phyloP scores from a whole-genome alignment of 768 basidiomycete genomes.

The Calocybe cyanea region DNA sequence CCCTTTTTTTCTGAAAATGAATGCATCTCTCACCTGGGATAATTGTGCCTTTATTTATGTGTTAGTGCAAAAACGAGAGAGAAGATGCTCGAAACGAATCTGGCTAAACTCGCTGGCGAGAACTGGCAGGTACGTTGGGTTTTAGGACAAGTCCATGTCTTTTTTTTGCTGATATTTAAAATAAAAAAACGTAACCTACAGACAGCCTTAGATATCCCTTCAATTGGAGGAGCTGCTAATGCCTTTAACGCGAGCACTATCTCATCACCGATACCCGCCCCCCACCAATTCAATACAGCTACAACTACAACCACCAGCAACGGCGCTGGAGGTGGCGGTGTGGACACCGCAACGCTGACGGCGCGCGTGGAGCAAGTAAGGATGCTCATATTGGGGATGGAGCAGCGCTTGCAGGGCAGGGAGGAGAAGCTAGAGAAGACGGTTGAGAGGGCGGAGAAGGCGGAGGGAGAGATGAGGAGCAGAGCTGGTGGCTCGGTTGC shows the following conservation, averaged over 20 bases:
- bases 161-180: too few species aligned
- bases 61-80: conserved; percentile 62
- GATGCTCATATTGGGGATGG: conserved; percentile 20
- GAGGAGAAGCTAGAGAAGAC: conserved; percentile 18
- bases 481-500: too few species aligned
- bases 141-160: background rate
- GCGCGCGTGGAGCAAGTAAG: conserved; percentile 15
- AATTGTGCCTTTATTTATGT: background rate
- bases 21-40: background rate
- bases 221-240: too few species aligned
- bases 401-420: conserved; percentile 19
- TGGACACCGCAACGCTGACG: too few species aligned
- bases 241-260: too few species aligned
- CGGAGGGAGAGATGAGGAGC: too few species aligned
- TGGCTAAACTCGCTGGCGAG: conserved; percentile 67
- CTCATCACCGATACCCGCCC: too few species aligned
- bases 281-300: too few species aligned
- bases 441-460: conserved; percentile 15
- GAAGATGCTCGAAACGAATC: conserved; percentile 70
- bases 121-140: conserved; percentile 71
- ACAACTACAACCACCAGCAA: too few species aligned
- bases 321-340: too few species aligned
- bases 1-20: background rate
- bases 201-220: too few species aligned
- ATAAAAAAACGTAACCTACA: too few species aligned